These are phyloP conservation scores for Mycosphaerella arachidis DNA, from an alignment of 2,329 filamentous ascomycete genomes.

Conservation along the genomic window DNA sequence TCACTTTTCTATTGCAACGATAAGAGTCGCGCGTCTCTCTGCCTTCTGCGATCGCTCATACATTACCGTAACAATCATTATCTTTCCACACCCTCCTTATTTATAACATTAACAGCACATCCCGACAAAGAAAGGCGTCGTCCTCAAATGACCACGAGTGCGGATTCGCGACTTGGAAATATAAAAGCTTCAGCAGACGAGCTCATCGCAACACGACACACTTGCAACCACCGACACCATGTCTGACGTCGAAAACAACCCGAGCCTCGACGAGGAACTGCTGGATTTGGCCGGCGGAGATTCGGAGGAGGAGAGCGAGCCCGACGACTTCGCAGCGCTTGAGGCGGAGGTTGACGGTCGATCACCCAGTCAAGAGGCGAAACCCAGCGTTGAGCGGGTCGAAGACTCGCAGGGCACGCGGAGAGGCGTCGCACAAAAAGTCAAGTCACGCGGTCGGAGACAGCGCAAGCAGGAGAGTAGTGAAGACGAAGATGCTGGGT, in stretches of 20 bases:
- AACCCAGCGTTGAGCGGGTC: slow-evolving; percentile 36
- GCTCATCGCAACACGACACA: slow-evolving; percentile 1
- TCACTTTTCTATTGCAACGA: background rate
- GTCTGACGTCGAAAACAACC: slow-evolving; percentile 40
- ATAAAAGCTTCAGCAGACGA: background rate
- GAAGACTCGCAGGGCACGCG: slow-evolving; percentile 34
- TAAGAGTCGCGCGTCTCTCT: too few species aligned
- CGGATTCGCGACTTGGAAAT: background rate
- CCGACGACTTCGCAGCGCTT: slow-evolving; percentile 42
- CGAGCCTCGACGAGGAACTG: slow-evolving; percentile 76
- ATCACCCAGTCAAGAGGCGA: slow-evolving; percentile 50
- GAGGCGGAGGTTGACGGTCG: slow-evolving; percentile 45
- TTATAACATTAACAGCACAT: too few species aligned
- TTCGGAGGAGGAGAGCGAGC: slow-evolving; percentile 45
- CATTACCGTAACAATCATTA: background rate
- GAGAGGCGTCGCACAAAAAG: slow-evolving; percentile 46
- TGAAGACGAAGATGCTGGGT: slow-evolving; percentile 68
- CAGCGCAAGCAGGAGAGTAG: slow-evolving; percentile 49
- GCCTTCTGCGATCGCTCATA: background rate
- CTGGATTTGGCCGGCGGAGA: slow-evolving; percentile 79
- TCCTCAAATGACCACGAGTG: too few species aligned
- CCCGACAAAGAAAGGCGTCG: too few species aligned
- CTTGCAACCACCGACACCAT: slow-evolving; percentile 4
- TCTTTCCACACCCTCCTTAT: too few species aligned
- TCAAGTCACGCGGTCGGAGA: slow-evolving; percentile 41